These are phyloP conservation scores for Phlyctochytrium bullatum DNA, from an alignment of 192 early-diverging fungal species.

Conservation along the genomic window DNA sequence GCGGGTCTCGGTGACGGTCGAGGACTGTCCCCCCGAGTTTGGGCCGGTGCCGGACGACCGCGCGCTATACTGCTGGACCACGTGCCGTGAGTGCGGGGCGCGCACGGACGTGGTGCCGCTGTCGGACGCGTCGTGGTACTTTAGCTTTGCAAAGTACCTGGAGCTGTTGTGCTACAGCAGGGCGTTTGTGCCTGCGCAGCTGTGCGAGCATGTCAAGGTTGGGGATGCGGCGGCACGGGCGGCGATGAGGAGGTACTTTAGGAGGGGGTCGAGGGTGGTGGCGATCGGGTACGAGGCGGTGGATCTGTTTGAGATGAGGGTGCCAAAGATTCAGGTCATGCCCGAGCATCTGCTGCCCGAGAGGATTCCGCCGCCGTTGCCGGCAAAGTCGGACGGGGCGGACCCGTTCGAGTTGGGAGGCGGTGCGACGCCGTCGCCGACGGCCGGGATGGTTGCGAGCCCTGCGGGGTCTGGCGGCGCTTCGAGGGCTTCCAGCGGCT, in stretches of 20 bases:
- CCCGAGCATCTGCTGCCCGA: constrained; percentile 16
- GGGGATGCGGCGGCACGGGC: neutral
- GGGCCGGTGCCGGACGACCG: constrained; percentile 8
- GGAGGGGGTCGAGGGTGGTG: constrained; percentile 6
- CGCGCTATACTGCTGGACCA: constrained; percentile 32
- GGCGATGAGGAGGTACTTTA: constrained; percentile 22
- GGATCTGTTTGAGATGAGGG: constrained; percentile 37
- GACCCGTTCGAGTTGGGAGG: too few species aligned
- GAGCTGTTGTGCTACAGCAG: constrained; percentile 34
- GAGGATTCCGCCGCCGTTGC: neutral
- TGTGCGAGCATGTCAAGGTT: constrained; percentile 30
- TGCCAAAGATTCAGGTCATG: constrained; percentile 35
- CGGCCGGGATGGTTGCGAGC: constrained; percentile 12
- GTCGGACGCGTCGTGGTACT: constrained; percentile 31
- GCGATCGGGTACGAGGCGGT: constrained; percentile 31
- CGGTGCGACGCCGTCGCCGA: neutral
- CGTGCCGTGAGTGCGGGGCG: constrained; percentile 17
- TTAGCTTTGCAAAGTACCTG: constrained; percentile 41
- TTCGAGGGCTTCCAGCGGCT: neutral
- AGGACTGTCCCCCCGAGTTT: neutral
- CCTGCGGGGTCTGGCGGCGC: neutral
- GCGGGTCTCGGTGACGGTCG: constrained; percentile 47
- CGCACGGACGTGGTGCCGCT: constrained; percentile 21
- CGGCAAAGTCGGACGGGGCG: neutral
- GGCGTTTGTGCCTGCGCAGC: constrained; percentile 1